A percentile compares a stretch with the other conserved stretches of the same genome.
Conservation (phyloP, 1,284 basidiomycete genomes). For the Ceratobasidium sp. region DNA sequence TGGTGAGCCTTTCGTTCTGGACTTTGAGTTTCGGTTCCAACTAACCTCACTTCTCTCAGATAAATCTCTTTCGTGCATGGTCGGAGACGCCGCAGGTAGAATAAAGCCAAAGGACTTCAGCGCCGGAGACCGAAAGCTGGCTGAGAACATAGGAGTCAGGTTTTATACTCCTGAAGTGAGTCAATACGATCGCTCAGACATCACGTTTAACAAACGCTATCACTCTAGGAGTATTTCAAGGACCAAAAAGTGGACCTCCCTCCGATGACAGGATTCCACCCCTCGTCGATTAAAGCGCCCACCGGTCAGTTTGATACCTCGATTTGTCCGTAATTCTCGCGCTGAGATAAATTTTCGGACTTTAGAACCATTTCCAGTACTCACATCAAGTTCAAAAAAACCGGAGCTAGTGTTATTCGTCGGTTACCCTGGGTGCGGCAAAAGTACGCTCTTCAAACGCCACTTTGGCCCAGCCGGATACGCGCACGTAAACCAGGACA, state of each 20-base stretch:
- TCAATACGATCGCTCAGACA: constrained; percentile 3
- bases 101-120: constrained; percentile 71
- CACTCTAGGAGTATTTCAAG: constrained; percentile 83
- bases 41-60: constrained; percentile 11
- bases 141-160: constrained; percentile 77
- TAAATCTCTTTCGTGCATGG: constrained; percentile 73
- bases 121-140: constrained; percentile 88
- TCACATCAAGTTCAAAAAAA: constrained; percentile 59
- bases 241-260: constrained; percentile 64
- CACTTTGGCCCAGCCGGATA: constrained; percentile 82
- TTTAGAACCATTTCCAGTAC: constrained; percentile 71
- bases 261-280: constrained; percentile 70
- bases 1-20: constrained; percentile 63
- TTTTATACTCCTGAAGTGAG: constrained; percentile 80
- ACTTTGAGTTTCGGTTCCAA: background rate
- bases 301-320: constrained; percentile 31
- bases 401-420: constrained; percentile 84
- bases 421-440: constrained; percentile 89
- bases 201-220: background rate
- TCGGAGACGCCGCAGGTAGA: constrained; percentile 93
- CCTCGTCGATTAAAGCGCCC: constrained; percentile 41
- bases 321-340: background rate
- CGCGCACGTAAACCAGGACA: constrained; percentile 90
- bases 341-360: too few relatives aligned
- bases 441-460: constrained; percentile 82